Evolutionary conservation across 805 yeast genomes (phyloP), one percentile per base, ranked within the genome.

Genomic region (Hanseniaspora occidentalis): DNA sequence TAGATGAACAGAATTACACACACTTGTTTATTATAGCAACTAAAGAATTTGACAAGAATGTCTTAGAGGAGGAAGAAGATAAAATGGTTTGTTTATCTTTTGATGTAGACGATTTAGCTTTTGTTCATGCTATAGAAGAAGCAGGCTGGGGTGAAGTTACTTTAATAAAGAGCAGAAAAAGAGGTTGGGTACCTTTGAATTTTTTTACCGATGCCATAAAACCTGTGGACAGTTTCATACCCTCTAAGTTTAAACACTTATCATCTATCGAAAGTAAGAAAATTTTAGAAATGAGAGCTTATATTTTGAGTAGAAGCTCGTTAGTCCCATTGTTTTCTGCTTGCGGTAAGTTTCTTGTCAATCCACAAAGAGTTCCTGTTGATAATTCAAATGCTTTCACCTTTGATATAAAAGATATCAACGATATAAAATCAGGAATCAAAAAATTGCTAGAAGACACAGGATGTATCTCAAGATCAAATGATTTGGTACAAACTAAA

Each of bases 141-240:
- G 77, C 85, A 17, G 94, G 92, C 0, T 83, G 94, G 94, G 89
- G 88, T 44, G 94, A 83, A 56, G 92, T 82, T 2, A 82, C 88
- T 0, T 52, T 81, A 29, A 59, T 82, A 7, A 77, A 74, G 42
- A 65, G 77, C 11, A 62, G 77, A 39, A 69, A 70, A 49, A 62
- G 85, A 46, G 94, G 94, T 14, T 83, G 94, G 94, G 84, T 82
- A 14, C 94, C 94, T 3, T 77, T 83, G 70, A 83, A 82, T 53
- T 83, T 79, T 59, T 83, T 82, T 51, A 61, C 77, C 4, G 67
- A 64, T 43, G 54, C 63, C 3, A 50, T 75, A 3, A 58, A 56
- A 9, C 54, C 57, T 9, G 50, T 46, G 3, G 37, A 37, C 16
- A 31, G 29, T 8, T 41, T 41, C 14, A 17, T 41, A 18, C 44